Evolutionary conservation across 768 basidiomycete genomes (phyloP).

Genomic region (Boletus fagicola): DNA sequence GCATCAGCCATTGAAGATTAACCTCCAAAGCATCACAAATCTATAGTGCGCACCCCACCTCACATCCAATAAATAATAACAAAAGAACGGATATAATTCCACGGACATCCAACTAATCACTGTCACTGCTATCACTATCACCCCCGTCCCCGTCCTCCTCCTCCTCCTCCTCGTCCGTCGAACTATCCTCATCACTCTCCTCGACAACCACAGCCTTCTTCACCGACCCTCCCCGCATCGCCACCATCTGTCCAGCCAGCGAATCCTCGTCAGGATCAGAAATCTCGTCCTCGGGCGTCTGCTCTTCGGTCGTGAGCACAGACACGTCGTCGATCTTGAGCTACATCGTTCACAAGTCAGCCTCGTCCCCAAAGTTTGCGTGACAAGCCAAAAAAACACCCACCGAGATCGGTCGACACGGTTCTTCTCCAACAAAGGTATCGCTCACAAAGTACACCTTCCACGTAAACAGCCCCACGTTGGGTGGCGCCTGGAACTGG

Average conservation of each 20-base stretch:
- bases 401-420: slow-evolving; percentile 67
- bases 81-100: not conserved
- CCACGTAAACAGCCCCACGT: slow-evolving; percentile 84
- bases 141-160: slow-evolving; percentile 23
- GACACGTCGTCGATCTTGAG: slow-evolving; percentile 80
- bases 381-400: slow-evolving; percentile 27
- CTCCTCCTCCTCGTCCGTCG: slow-evolving; percentile 28
- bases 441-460: slow-evolving; percentile 84
- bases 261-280: slow-evolving; percentile 98
- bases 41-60: no score
- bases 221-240: slow-evolving; percentile 85
- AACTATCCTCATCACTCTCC: slow-evolving; percentile 28
- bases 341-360: slow-evolving; percentile 38
- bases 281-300: slow-evolving; percentile 83
- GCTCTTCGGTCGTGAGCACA: slow-evolving; percentile 53
- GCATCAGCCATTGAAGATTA: no score
- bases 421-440: slow-evolving; percentile 83
- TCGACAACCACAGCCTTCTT: slow-evolving; percentile 54
- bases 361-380: not conserved
- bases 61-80: not conserved
- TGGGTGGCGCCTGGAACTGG: slow-evolving; percentile 92
- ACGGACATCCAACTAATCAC: slow-evolving; percentile 16
- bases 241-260: slow-evolving; percentile 96
- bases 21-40: no score
- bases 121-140: slow-evolving; percentile 15